Evolutionary conservation across 768 basidiomycete species (phyloP), one percentile per base, ranked within the genome.

Genomic region (Infundibulicybe gibba): DNA sequence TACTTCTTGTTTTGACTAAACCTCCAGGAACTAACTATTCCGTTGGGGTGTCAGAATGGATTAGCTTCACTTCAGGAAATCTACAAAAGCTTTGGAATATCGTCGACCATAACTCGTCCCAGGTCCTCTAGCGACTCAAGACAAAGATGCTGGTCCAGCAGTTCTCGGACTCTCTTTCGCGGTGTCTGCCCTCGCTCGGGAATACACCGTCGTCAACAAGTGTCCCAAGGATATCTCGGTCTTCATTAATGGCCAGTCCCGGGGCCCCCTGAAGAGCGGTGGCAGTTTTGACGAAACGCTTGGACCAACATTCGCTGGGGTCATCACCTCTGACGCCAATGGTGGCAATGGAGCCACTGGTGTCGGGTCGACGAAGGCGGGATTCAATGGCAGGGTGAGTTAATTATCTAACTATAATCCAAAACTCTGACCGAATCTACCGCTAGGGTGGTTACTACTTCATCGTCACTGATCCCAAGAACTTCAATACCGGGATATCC

Each of bases 391-490:
- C 21, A 47, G 58, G 20, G 63, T 59, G 21, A 51, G 55, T 48
- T 11, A 21, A 8, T 13, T 13, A 11, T 21, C 34, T 47, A 20
- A 10, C 40, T 39, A 15, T 32, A 31, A 14, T 20, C 33, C 32
- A 9, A 34, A 4, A 11, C 35, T 34, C 15, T 39, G 25, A 1
- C 6, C 19, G 9, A 30, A n/a, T 32, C 45, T 37, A 32, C 16
- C 31, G 12, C 1, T 44, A 62, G 61, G 41, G 50, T 9, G 52
- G 51, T 12, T 63, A 61, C 44, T 68, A 65, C 44, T 68, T 66
- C 43, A 56, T 66, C 16, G 56, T 63, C 30, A 51, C 56, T 38
- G 64, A 66, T 41, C 51, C 51, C 8, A 43, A 32, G 10, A 25
- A 54, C 43, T 53, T 64, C 50, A 67, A 65, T 43, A 56, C 52